Evolutionary conservation across 257 asterid genomes (phyloP), one percentile per base, ranked within the genome.

Genomic region (Primulina huaijiensis): DNA sequence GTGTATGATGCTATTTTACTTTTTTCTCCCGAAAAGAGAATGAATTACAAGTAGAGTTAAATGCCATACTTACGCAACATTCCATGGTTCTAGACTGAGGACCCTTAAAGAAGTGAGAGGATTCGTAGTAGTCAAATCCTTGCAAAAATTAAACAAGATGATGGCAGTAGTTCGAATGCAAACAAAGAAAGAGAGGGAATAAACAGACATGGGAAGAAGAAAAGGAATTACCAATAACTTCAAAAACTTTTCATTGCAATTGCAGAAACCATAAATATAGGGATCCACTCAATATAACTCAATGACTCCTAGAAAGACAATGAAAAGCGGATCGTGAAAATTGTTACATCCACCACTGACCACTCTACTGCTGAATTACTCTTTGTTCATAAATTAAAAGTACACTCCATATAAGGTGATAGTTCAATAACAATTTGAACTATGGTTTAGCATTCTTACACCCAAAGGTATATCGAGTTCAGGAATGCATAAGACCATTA

Each of bases 31-130:
- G 33, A 25, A 40, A 37, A 68, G 37, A 40, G 8, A 50, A 16
- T 55, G 57, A 1, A 23, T 50, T 60, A 34, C 38, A 34, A 34
- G 29, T 43, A 58, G 71, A 16, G 50, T 57, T 62, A 74, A 69
- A 53, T 62, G 60, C 8, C 73, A 74, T 55, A 81, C 98, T 90
- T 86, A 93, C 98, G 95, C 98, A 66, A 89, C 95, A 84, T 87
- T 93, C 98, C 98, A 90, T 10, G 98, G 98, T 79, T 93, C 98
- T 76, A 95, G 98, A 40, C 98, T 97, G 57, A 93, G 94, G 67
- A 93, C 98, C 76, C 98, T 82, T 82, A 93, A 74, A 79, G 79
- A 93, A 31, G 98, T 93, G 65, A 86, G 94, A 62, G 98, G 97
- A 81, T 93, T 93, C 96, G 90, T 90, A 60, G 97, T 93, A 70